These are phyloP conservation scores for Endocladia muricata DNA, from an alignment of 31 red algal species.

Conservation along the genomic window DNA sequence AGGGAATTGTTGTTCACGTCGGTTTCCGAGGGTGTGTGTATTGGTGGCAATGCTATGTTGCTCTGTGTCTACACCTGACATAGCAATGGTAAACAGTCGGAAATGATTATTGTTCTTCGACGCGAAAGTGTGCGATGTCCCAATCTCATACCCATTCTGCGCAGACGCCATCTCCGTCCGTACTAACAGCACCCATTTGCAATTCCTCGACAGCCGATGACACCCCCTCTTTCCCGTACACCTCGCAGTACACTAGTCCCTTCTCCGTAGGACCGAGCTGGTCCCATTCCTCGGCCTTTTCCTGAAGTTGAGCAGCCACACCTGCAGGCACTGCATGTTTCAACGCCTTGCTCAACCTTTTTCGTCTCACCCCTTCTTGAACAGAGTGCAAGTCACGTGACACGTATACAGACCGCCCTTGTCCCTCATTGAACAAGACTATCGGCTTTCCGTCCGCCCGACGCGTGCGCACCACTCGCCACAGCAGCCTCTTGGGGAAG, in stretches of 20 bases:
- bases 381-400: slow-evolving; percentile 39
- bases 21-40: no score
- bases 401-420: slow-evolving; percentile 55
- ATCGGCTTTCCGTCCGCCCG: slow-evolving; percentile 14
- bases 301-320: slow-evolving; percentile 8
- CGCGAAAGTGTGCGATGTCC: no score
- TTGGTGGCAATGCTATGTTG: not conserved
- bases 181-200: not conserved
- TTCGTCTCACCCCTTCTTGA: slow-evolving; percentile 5
- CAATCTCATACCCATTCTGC: no score
- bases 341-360: slow-evolving; percentile 40
- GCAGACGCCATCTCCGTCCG: no score
- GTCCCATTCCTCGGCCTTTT: slow-evolving; percentile 27
- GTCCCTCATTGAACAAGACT: slow-evolving; percentile 23
- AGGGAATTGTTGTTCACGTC: no score
- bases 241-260: slow-evolving; percentile 32
- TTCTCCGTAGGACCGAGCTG: not conserved
- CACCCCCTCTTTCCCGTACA: slow-evolving; percentile 10
- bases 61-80: no score
- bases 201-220: slow-evolving; percentile 33
- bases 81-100: no score
- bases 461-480: slow-evolving; percentile 35
- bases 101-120: no score
- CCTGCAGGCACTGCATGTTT: slow-evolving; percentile 14
- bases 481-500: slow-evolving; percentile 37